Evolutionary conservation across 106 monocot species (phyloP).

Genomic region (Gastrodia elata): DNA sequence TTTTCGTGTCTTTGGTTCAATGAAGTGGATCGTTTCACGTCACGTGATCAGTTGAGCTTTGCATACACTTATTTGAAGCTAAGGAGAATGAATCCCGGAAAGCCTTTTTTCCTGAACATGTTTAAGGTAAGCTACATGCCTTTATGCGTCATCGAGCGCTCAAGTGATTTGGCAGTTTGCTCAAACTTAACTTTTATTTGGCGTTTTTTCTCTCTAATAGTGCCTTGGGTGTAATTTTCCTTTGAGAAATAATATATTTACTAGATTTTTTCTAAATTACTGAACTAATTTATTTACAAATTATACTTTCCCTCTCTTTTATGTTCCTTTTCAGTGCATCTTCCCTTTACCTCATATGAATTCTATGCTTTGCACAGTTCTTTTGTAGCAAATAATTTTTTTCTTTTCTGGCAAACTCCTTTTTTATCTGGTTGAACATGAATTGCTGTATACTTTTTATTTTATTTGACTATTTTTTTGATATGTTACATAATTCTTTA

Average conservation of each 20-base stretch:
- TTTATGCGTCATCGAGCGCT: not conserved
- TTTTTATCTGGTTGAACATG: not conserved
- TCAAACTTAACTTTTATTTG: no score
- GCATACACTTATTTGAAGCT: slow-evolving; percentile 89
- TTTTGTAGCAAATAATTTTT: not conserved
- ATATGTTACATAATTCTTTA: no score
- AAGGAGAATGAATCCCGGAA: slow-evolving; percentile 63
- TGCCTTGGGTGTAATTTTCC: no score
- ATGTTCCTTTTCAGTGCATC: not conserved
- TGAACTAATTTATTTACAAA: not conserved
- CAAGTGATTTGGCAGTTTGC: not conserved
- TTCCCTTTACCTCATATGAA: not conserved
- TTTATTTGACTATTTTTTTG: no score
- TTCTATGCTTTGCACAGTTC: not conserved
- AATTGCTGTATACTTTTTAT: not conserved
- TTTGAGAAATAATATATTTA: no score
- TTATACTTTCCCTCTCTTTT: not conserved
- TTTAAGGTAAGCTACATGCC: slow-evolving; percentile 51
- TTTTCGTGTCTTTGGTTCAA: slow-evolving; percentile 99
- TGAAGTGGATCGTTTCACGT: slow-evolving; percentile 85
- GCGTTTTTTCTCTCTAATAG: no score
- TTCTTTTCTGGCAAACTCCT: not conserved
- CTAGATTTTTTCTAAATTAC: not conserved
- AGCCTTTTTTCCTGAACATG: slow-evolving; percentile 62
- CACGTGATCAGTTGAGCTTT: slow-evolving; percentile 92